A percentile compares a stretch with the other conserved stretches of the same genome.
Evolutionary conservation across 176 grass and related monocot genomes (phyloP).

Genomic region (Eragrostis curvula): DNA sequence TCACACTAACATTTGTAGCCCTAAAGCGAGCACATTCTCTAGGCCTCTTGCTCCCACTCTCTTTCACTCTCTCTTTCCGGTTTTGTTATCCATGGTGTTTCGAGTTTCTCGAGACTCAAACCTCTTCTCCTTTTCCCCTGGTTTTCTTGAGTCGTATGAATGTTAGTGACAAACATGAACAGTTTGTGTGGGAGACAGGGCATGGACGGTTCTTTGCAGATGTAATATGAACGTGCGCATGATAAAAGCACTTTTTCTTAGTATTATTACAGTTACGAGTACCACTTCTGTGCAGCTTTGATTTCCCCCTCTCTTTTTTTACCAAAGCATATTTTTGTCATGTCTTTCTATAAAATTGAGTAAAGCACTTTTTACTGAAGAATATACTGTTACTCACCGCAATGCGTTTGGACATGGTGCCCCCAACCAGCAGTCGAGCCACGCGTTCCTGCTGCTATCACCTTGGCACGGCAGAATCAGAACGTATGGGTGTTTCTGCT

Average conservation of each 20-base stretch:
- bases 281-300: background rate
- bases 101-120: slow-evolving; percentile 14
- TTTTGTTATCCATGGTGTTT: slow-evolving; percentile 1
- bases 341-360: background rate
- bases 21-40: slow-evolving; percentile 39
- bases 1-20: slow-evolving; percentile 46
- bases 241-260: background rate
- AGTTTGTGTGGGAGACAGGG: background rate
- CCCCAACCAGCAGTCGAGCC: too few relatives aligned
- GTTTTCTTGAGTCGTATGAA: background rate
- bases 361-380: slow-evolving; percentile 29
- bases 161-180: background rate
- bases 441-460: background rate
- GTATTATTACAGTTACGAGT: background rate
- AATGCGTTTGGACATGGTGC: background rate
- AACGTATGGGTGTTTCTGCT: background rate
- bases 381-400: background rate
- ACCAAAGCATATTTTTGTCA: background rate
- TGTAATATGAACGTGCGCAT: slow-evolving; percentile 7
- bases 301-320: background rate
- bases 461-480: background rate
- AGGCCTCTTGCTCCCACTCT: slow-evolving; percentile 41
- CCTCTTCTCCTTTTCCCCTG: background rate
- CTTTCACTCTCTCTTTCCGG: background rate
- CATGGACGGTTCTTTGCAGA: background rate